Evolutionary conservation across 108 stramenopile genomes (phyloP), one percentile per base, ranked within the genome.

Genomic region (Nannochloropsis gaditana): DNA sequence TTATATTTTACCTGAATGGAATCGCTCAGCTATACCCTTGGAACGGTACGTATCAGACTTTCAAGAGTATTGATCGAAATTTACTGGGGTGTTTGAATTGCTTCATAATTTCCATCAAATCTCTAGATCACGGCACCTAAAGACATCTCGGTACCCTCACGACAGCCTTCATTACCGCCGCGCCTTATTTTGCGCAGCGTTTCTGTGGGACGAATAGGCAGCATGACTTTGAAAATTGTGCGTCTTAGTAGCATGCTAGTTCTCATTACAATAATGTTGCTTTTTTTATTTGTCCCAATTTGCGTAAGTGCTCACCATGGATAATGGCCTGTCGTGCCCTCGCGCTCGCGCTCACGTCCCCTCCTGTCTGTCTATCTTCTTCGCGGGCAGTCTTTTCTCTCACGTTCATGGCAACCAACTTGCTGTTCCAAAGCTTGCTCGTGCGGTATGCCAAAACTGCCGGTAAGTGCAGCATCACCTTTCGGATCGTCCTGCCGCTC

Each of bases 141-240:
- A 31, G 31, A 31, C 31, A 31, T 31, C 31, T 31, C 31, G 31
- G 31, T 31, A 31, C 31, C 31, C 31, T 31, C 31, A 50, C 45
- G 86, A 84, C 83, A 45, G 86, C 86, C 10, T 89, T 91, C 44
- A 91, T 91, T 47, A 91, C 86, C 43, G 91, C 91, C 6, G 59
- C 83, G 19, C 73, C 42, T 44, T 91, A 91, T 44, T 90, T 82
- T 44, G 44, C 84, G 10, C 44, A 84, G 42, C 90, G 91, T 31
- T 86, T 91, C 83, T 91, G 91, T 84, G 90, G 90, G 79, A 90
- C 91, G 42, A 10, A 11, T 9, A 88, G 85, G 45, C 88, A 89
- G 84, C 11, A 42, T 10, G 86, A 80, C 59, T 91, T 91, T 84
- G 91, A 91, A 84, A 90, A 90, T 31, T 87, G 11, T 9, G 90